Evolutionary conservation across 495 filamentous ascomycete genomes (phyloP), one percentile per base, ranked within the genome.

Genomic region (Endocarpon pusillum): DNA sequence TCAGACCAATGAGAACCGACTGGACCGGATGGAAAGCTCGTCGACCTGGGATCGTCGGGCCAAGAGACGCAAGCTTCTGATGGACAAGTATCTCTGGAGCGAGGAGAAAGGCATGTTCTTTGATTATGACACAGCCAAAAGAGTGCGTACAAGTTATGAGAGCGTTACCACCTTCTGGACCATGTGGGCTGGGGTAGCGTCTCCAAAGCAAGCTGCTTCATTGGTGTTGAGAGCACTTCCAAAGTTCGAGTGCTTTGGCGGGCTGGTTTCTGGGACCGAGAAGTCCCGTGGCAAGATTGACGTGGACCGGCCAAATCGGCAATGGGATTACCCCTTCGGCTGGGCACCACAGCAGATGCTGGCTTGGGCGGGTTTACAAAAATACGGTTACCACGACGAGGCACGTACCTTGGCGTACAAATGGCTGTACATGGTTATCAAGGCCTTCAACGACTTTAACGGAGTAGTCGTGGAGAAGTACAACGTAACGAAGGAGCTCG

Each of bases 341-440:
- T 97, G 89, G 89, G 87, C 89, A 14, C 89, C 89, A 7, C 89
- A 97, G 64, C 89, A 97, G 60, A 94, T 97, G 59, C 71, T 97
- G 21, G 89, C 89, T 1, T 96, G 91, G 89, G 82, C 76, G 0
- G 91, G 82, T 4, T 62, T 97, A 21, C 65, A 80, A 49, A 74
- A 83, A 11, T 97, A 94, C 46, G 83, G 86, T 14, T 96, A 89
- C 46, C 67, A 80, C 25, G 76, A 84, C 18, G 86, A 93, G 25
- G 85, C 81, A 0, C 77, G 92, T 55, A 64, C 85, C 16, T 55
- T 97, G 24, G 76, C 81, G 0, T 96, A 96, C 55, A 83, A 82
- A 50, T 97, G 89, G 89, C 58, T 93, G 16, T 91, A 83, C 53
- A 96, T 94, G 87, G 79, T 93, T 44, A 93, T 81, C 21, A 92